Percentiles rank a stretch among this genome's conserved stretches.
These are phyloP conservation scores for Zygosaccharomyces kombuchaensis DNA, from an alignment of 805 yeast genomes.

Conservation along the genomic window DNA sequence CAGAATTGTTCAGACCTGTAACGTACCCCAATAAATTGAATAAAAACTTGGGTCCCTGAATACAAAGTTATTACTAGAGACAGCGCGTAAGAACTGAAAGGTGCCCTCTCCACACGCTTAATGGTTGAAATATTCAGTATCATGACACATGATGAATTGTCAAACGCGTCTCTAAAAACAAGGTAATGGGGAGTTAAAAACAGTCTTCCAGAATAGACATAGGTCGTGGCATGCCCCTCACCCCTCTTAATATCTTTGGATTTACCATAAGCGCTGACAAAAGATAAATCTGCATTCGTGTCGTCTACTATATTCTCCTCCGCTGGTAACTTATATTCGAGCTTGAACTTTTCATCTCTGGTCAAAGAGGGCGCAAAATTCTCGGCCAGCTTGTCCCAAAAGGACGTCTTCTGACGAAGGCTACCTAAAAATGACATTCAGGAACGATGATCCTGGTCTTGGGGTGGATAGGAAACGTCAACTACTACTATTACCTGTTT, in stretches of 20 bases:
- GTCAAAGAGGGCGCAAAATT: slow-evolving; percentile 41
- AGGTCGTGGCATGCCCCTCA: slow-evolving; percentile 26
- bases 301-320: slow-evolving; percentile 63
- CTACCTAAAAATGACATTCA: slow-evolving; percentile 45
- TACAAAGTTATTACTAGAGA: slow-evolving; percentile 70
- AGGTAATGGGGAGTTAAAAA: slow-evolving; percentile 71
- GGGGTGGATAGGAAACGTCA: neutral
- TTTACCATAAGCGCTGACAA: slow-evolving; percentile 27
- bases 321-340: slow-evolving; percentile 66
- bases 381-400: slow-evolving; percentile 39
- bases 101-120: slow-evolving; percentile 80
- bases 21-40: slow-evolving; percentile 75
- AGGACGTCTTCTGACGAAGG: slow-evolving; percentile 45
- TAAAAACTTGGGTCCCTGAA: slow-evolving; percentile 55
- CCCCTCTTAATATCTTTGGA: slow-evolving; percentile 12
- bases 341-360: slow-evolving; percentile 66
- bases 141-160: slow-evolving; percentile 62
- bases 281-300: slow-evolving; percentile 58
- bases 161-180: slow-evolving; percentile 68
- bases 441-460: neutral
- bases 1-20: slow-evolving; percentile 81
- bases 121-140: slow-evolving; percentile 71
- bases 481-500: neutral
- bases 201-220: slow-evolving; percentile 57
- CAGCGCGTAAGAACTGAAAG: slow-evolving; percentile 69